Evolutionary conservation across 1,284 basidiomycete genomes (phyloP).

Genomic region (Fistulina hepatica): DNA sequence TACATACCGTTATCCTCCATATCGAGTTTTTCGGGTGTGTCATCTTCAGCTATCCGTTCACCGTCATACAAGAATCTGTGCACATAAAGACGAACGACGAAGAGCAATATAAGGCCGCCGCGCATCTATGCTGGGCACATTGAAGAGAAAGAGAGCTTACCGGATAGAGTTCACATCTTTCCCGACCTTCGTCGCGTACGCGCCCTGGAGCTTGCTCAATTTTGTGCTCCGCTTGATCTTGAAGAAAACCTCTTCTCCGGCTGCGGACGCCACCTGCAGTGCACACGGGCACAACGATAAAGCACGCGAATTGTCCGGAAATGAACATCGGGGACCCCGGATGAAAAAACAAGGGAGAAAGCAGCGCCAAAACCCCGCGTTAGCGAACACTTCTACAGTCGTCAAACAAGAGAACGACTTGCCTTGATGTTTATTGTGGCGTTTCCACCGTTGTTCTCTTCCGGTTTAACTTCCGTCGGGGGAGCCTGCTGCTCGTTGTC

Average conservation of each 20-base stretch:
- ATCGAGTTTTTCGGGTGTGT: slow-evolving; percentile 73
- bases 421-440: slow-evolving; percentile 82
- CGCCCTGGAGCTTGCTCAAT: slow-evolving; percentile 86
- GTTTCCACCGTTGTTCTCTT: slow-evolving; percentile 55
- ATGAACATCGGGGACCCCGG: slow-evolving; percentile 3
- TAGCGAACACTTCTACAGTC: not conserved
- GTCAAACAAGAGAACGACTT: slow-evolving; percentile 14
- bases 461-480: slow-evolving; percentile 27
- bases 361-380: not conserved
- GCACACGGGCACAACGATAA: slow-evolving; percentile 8
- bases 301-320: slow-evolving; percentile 4
- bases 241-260: slow-evolving; percentile 91
- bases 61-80: slow-evolving; percentile 82
- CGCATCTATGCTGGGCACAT: not conserved
- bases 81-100: not conserved
- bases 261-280: slow-evolving; percentile 61
- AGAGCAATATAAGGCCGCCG: too few relatives aligned
- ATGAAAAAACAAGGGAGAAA: slow-evolving; percentile 8
- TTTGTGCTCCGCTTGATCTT: slow-evolving; percentile 96
- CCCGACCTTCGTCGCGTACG: slow-evolving; percentile 90
- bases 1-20: slow-evolving; percentile 76
- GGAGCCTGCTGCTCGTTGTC: slow-evolving; percentile 41
- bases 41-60: slow-evolving; percentile 69
- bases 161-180: slow-evolving; percentile 81
- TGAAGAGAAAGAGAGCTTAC: slow-evolving; percentile 35